A percentile compares a stretch with the other conserved stretches of the same genome.
Evolutionary conservation across 1,284 basidiomycete genomes (phyloP).

Genomic region (Leccinum griseonigrum): DNA sequence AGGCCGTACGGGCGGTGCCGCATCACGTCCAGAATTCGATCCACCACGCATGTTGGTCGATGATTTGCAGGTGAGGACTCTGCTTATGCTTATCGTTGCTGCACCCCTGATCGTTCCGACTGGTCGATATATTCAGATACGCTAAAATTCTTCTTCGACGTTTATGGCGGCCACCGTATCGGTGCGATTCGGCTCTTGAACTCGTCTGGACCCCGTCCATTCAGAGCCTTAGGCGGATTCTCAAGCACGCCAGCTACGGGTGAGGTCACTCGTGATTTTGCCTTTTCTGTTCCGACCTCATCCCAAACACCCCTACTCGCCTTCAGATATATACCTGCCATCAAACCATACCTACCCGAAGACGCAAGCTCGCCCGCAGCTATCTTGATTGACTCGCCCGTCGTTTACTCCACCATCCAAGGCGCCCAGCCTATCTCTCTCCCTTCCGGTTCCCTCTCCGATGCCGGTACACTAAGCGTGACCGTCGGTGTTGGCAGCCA

Average conservation of each 20-base stretch:
- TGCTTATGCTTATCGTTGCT: not conserved
- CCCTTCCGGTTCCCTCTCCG: conserved; percentile 23
- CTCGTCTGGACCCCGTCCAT: conserved; percentile 53
- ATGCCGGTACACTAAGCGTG: conserved; percentile 25
- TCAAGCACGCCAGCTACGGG: conserved; percentile 55
- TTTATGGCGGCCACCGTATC: conserved; percentile 75
- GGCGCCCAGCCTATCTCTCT: conserved; percentile 24
- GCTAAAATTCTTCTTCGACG: conserved; percentile 84
- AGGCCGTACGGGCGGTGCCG: conserved; percentile 43
- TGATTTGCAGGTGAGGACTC: conserved; percentile 63
- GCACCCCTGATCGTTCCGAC: conserved; percentile 5
- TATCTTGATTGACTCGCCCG: conserved; percentile 26
- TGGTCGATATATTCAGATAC: conserved; percentile 78
- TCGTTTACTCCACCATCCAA: conserved; percentile 25
- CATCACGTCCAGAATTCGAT: conserved; percentile 73
- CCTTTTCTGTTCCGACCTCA: conserved; percentile 9
- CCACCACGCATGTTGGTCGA: conserved; percentile 68
- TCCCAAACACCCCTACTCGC: conserved; percentile 27
- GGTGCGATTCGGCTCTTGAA: conserved; percentile 89
- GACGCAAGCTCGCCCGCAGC: conserved; percentile 23
- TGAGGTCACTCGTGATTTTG: conserved; percentile 13
- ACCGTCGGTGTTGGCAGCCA: conserved; percentile 23
- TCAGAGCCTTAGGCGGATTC: conserved; percentile 85
- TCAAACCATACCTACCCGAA: conserved; percentile 31
- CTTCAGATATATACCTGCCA: conserved; percentile 29